phyloP scores from a whole-genome alignment of 192 early-diverging fungal species.

The Backusella macrospora region DNA sequence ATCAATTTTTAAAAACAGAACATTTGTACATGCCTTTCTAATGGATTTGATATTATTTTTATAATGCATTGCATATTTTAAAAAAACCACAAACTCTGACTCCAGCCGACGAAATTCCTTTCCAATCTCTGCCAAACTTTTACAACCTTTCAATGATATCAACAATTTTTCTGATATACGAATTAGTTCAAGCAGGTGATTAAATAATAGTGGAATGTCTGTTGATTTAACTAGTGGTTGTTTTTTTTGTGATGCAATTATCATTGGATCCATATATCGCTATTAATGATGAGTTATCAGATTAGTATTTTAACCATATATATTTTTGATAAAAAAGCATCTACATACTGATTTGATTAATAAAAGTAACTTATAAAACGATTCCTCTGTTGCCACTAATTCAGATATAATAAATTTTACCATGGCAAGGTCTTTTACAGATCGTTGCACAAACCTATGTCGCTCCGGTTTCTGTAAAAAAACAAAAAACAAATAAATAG shows the following conservation, averaged over 20 bases:
- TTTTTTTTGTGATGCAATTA: conserved; percentile 34
- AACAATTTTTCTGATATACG: conserved; percentile 31
- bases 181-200: conserved; percentile 36
- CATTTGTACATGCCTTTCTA: conserved; percentile 36
- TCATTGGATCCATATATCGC: conserved; percentile 43
- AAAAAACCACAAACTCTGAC: conserved; percentile 31
- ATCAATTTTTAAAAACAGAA: conserved; percentile 30
- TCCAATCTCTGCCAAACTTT: conserved; percentile 26
- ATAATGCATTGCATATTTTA: conserved; percentile 39
- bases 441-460: conserved; percentile 19
- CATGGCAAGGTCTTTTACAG: conserved; percentile 17
- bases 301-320: neutral
- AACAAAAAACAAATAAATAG: neutral
- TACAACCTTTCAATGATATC: neutral
- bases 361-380: conserved; percentile 14
- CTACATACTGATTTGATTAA: conserved; percentile 27
- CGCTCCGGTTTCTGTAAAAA: neutral
- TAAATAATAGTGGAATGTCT: conserved; percentile 41
- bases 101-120: conserved; percentile 25
- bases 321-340: neutral
- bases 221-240: conserved; percentile 35
- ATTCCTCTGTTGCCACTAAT: conserved; percentile 26
- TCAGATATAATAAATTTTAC: conserved; percentile 28
- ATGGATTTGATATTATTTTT: conserved; percentile 25
- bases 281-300: too few species aligned